Conservation (phyloP, 495 filamentous ascomycete species). For the Letharia lupina region DNA sequence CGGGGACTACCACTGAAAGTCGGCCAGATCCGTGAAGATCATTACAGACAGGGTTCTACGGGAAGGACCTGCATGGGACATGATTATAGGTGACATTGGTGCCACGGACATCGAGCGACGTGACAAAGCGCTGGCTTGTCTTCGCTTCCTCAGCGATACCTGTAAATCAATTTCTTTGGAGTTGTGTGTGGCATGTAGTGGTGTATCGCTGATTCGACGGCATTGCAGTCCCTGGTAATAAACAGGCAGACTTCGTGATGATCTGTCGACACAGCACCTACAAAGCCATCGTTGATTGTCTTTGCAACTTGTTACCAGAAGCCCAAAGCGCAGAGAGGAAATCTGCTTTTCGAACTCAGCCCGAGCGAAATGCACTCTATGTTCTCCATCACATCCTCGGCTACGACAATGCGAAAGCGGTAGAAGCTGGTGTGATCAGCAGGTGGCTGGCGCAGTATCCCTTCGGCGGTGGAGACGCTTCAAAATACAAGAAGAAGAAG, state of each 20-base stretch:
- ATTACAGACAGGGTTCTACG: slow-evolving; percentile 42
- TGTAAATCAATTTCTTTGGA: slow-evolving; percentile 18
- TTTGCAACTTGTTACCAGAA: slow-evolving; percentile 41
- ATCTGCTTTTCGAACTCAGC: slow-evolving; percentile 31
- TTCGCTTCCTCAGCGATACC: slow-evolving; percentile 39
- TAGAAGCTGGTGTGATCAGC: slow-evolving; percentile 40
- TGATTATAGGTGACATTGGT: slow-evolving; percentile 37
- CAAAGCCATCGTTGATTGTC: slow-evolving; percentile 39
- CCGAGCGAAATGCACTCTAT: slow-evolving; percentile 21
- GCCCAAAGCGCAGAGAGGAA: slow-evolving; percentile 6
- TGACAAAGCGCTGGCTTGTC: slow-evolving; percentile 36
- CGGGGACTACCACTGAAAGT: slow-evolving; percentile 16
- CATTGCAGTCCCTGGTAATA: neutral
- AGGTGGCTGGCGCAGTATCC: slow-evolving; percentile 45
- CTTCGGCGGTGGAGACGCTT: slow-evolving; percentile 25
- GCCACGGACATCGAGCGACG: slow-evolving; percentile 32
- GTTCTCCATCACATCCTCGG: slow-evolving; percentile 12
- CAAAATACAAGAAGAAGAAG: slow-evolving; percentile 7
- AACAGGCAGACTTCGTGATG: neutral
- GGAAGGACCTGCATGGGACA: slow-evolving; percentile 33
- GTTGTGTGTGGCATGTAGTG: neutral
- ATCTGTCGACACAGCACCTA: slow-evolving; percentile 18
- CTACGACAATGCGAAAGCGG: slow-evolving; percentile 17
- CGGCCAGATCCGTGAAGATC: slow-evolving; percentile 39
- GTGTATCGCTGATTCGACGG: neutral